Evolutionary conservation across 176 grass and related monocot genomes (phyloP).

Genomic region (Tuctoria greenei): DNA sequence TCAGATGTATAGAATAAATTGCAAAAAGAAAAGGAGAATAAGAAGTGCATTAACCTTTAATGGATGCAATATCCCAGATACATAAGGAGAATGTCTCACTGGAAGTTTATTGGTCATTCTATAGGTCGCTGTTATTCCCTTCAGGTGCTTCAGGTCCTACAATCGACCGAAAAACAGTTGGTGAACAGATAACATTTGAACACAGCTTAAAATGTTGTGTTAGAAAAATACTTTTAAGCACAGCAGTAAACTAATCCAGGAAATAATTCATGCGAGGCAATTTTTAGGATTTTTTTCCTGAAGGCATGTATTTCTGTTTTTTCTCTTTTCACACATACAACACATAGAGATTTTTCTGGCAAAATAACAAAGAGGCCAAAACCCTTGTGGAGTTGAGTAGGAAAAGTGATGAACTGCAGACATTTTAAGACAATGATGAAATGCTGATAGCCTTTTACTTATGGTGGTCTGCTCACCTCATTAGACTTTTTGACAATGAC

Average conservation of each 20-base stretch:
- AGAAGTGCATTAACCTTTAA: conserved; percentile 68
- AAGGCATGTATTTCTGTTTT: neutral
- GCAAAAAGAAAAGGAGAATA: conserved; percentile 31
- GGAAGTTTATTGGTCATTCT: conserved; percentile 98
- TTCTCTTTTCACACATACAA: neutral
- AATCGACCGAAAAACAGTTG: conserved; percentile 24
- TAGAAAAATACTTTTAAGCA: neutral
- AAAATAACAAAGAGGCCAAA: conserved; percentile 9
- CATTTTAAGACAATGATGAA: neutral
- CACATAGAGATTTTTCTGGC: neutral
- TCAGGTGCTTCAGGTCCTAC: conserved; percentile 91
- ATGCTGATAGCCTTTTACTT: neutral
- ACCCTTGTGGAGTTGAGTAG: neutral
- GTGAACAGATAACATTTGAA: conserved; percentile 11
- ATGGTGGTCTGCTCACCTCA: conserved; percentile 55
- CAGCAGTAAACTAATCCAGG: neutral
- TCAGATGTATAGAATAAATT: conserved; percentile 16
- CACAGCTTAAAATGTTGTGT: neutral
- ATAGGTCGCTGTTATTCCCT: conserved; percentile 94
- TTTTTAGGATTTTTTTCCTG: neutral
- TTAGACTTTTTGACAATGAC: conserved; percentile 86
- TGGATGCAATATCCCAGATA: conserved; percentile 83
- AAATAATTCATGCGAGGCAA: neutral
- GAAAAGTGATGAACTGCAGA: neutral
- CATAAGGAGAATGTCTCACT: conserved; percentile 91